Conservation (phyloP, 805 yeast genomes). For the Cyberlindnera xishuangbannaensis region DNA sequence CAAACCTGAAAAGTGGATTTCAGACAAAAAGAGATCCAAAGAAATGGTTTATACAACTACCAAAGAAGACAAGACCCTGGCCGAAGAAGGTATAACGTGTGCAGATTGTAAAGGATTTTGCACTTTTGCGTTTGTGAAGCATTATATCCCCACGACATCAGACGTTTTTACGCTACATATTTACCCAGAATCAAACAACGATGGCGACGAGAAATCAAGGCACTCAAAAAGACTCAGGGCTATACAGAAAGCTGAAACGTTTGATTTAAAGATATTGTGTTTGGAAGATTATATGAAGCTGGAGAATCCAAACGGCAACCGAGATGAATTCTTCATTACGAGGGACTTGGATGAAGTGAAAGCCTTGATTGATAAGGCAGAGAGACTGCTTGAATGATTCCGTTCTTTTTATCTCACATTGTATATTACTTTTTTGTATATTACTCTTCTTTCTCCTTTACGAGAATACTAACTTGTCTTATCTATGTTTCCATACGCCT, state of each 20-base stretch:
- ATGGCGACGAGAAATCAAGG: slow-evolving; percentile 12
- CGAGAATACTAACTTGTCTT: no score
- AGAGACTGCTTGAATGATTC: slow-evolving; percentile 8
- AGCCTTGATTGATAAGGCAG: slow-evolving; percentile 11
- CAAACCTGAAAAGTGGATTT: slow-evolving; percentile 11
- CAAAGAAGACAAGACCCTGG: slow-evolving; percentile 12
- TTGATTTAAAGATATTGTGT: slow-evolving; percentile 12
- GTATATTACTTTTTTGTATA: no score
- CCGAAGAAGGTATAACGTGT: slow-evolving; percentile 30
- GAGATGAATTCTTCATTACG: slow-evolving; percentile 12
- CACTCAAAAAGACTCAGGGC: slow-evolving; percentile 24
- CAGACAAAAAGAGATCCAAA: neutral
- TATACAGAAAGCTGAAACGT: slow-evolving; percentile 10
- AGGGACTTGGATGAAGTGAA: slow-evolving; percentile 17
- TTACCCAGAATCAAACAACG: slow-evolving; percentile 18
- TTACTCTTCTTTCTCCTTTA: no score
- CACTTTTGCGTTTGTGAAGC: slow-evolving; percentile 30
- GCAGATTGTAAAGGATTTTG: slow-evolving; percentile 33
- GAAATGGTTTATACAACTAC: neutral
- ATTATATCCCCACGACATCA: slow-evolving; percentile 13
- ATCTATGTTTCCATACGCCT: no score
- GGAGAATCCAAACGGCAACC: neutral
- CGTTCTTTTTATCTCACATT: no score
- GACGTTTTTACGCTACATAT: slow-evolving; percentile 16
- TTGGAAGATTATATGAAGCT: slow-evolving; percentile 22